These are phyloP conservation scores for Moricandia arvensis DNA, from an alignment of 345 rosid species.

Conservation along the genomic window DNA sequence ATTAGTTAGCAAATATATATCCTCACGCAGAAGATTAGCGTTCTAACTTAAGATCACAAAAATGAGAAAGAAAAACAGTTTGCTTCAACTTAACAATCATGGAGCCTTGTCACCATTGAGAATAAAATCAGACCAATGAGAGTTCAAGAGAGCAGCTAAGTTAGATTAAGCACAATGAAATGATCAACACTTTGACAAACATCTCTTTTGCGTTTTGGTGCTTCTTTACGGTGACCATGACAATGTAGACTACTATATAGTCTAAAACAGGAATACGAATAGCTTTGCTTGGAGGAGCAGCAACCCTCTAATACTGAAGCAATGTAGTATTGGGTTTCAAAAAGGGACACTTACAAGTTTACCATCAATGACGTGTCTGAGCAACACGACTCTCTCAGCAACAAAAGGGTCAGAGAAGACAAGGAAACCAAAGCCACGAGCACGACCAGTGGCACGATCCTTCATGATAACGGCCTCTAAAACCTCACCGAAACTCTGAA, in stretches of 20 bases:
- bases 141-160: not conserved
- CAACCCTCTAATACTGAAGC: slow-evolving; percentile 27
- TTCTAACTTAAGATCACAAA: slow-evolving; percentile 14
- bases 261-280: slow-evolving; percentile 18
- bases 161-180: slow-evolving; percentile 1
- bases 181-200: not conserved
- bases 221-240: slow-evolving; percentile 1
- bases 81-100: not conserved
- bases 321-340: not conserved
- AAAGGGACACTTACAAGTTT: slow-evolving; percentile 65
- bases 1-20: not conserved
- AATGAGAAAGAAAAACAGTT: not conserved
- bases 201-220: slow-evolving; percentile 4
- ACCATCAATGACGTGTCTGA: slow-evolving; percentile 79
- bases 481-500: slow-evolving; percentile 75
- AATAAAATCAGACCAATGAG: not conserved
- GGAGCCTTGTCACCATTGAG: not conserved
- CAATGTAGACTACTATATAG: not conserved
- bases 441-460: slow-evolving; percentile 93
- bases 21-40: not conserved
- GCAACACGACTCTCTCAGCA: slow-evolving; percentile 76
- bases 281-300: slow-evolving; percentile 29
- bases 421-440: slow-evolving; percentile 91
- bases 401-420: slow-evolving; percentile 78
- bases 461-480: slow-evolving; percentile 87